Evolutionary conservation across 2,329 filamentous ascomycete species (phyloP).

Genomic region (Bisporella sp.): DNA sequence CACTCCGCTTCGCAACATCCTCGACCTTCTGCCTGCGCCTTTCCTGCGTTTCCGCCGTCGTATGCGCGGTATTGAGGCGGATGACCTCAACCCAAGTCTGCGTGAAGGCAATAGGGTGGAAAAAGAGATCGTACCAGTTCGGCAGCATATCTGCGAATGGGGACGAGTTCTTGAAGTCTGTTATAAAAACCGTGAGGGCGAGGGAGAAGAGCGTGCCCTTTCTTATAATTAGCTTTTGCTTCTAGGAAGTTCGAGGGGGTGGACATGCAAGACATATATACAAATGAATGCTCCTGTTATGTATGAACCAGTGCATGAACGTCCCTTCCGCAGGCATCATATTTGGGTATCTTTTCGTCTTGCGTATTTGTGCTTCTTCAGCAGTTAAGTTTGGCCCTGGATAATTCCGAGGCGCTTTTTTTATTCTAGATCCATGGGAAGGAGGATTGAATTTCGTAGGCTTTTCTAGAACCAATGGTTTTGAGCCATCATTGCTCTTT

Average conservation of each 20-base stretch:
- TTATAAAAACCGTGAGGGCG: slow-evolving; percentile 64
- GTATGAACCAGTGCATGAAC: slow-evolving; percentile 78
- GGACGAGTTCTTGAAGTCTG: slow-evolving; percentile 73
- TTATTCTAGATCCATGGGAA: slow-evolving; percentile 71
- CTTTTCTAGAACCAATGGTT: slow-evolving; percentile 71
- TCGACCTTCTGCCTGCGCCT: slow-evolving; percentile 68
- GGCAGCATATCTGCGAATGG: slow-evolving; percentile 77
- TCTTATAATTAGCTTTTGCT: slow-evolving; percentile 1
- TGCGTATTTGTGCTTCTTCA: slow-evolving; percentile 60
- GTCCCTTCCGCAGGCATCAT: slow-evolving; percentile 81
- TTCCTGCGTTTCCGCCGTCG: slow-evolving; percentile 60
- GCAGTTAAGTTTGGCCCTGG: slow-evolving; percentile 60
- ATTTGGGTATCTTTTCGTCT: slow-evolving; percentile 71
- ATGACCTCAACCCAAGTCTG: slow-evolving; percentile 64
- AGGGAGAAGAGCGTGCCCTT: slow-evolving; percentile 38
- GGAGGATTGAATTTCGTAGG: slow-evolving; percentile 87
- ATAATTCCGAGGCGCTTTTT: slow-evolving; percentile 55
- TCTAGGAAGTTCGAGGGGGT: not conserved
- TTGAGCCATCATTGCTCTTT: slow-evolving; percentile 24
- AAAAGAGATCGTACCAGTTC: slow-evolving; percentile 57
- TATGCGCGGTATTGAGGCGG: slow-evolving; percentile 67
- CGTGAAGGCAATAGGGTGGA: slow-evolving; percentile 62
- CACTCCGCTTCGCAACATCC: slow-evolving; percentile 79
- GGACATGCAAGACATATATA: slow-evolving; percentile 72
- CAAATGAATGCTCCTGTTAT: slow-evolving; percentile 68